Base-by-base conservation (phyloP, 129 eudicot species). In the sunflower (Helianthus annuus) region DNA sequence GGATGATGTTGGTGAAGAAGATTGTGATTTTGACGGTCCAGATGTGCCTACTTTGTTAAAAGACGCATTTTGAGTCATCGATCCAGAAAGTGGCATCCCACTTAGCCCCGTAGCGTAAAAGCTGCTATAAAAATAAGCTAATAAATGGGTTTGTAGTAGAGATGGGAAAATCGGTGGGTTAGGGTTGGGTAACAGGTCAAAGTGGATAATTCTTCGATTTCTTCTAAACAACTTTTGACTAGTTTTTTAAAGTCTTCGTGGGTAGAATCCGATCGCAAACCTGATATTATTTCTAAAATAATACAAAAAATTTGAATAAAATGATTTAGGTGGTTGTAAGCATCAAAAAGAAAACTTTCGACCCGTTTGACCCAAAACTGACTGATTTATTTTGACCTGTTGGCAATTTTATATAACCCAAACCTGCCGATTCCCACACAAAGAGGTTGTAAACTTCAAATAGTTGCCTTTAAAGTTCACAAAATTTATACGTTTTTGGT, bases 1-100 rank as follows among this genome's bases (percentile, higher is more conserved):
- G 10, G 95, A 77, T 42, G 94, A 71, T 77, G 82, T 71, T 9
- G 87, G 48, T 22, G 96, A 29, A 64, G 85, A 54, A 24, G 91
- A 73, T 40, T 82, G 83, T 14, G 69, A 64, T 64, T 70, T 85
- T 66, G 80, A 75, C 14, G 77, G 59, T 51, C 83, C 88, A n/a
- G 79, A 70, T 22, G 83, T 24, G 14, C 73, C 64, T 48, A 44
- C 54, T 12, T 57, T 51, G 71, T 52, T 56, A 15, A 68, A 68
- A 68, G 34, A 22, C 34, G 51, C 69, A 45, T 67, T 48, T 76
- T 67, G 80, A 4, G 40, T 14, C 1, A 62, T n/a, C 15, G 69
- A 16, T 48, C 68, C 48, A 6, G 77, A 34, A 60, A 63, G 60
- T 7, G 78, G 2, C 79, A 65, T 54, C 66, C 90, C 98, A 74